Percentiles rank a stretch among this genome's conserved stretches.
These are phyloP conservation scores for Daldinia grandis DNA, from an alignment of 495 filamentous ascomycete genomes.

Conservation along the genomic window DNA sequence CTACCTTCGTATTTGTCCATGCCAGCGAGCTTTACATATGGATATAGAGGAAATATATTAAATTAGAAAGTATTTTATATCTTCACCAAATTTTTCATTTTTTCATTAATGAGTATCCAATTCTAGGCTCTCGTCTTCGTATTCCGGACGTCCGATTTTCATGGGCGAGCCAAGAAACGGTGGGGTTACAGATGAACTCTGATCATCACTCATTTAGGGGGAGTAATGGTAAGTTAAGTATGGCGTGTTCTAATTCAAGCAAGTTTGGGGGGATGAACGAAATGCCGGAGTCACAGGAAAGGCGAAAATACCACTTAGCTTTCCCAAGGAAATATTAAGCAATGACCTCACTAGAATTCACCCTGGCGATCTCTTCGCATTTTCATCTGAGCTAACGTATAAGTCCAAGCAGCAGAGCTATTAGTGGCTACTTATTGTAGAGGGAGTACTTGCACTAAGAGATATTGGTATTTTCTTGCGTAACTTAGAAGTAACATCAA, in stretches of 20 bases:
- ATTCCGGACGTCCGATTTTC: neutral
- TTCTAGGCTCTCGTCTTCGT: neutral
- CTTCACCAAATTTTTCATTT: neutral
- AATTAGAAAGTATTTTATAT: neutral
- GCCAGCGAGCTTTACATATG: neutral
- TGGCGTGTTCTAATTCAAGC: neutral
- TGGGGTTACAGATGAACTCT: neutral
- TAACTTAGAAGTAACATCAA: neutral
- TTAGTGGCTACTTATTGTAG: neutral
- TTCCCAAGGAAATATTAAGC: neutral
- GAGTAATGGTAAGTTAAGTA: neutral
- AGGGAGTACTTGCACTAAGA: neutral
- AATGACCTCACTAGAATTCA: neutral
- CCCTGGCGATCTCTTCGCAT: neutral
- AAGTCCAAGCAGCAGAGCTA: neutral
- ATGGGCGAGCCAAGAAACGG: neutral
- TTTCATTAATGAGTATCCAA: neutral
- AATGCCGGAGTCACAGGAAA: neutral
- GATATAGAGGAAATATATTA: constrained; percentile 3
- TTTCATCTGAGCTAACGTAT: neutral
- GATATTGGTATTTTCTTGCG: neutral
- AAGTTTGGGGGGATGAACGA: neutral
- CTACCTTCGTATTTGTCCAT: neutral
- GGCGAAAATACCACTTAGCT: neutral
- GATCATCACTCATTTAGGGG: neutral